phyloP scores from a whole-genome alignment of 2,329 filamentous ascomycete genomes.

The Curvularia hawaiiensis region DNA sequence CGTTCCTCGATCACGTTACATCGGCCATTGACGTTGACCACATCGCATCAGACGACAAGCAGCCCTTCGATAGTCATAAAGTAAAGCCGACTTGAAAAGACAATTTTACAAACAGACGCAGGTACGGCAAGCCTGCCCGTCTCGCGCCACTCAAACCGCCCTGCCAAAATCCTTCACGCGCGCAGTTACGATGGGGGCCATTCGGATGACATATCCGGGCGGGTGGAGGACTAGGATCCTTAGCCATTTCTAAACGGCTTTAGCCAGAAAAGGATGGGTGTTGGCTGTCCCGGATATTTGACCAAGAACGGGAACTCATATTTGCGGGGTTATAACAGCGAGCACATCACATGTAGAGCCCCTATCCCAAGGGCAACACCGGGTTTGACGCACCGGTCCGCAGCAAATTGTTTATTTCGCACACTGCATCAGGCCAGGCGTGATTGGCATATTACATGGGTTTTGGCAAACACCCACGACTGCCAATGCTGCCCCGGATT shows the following conservation, averaged over 20 bases:
- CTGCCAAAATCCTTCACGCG: constrained; percentile 1
- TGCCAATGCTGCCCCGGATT: constrained; percentile 31
- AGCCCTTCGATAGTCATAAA: not conserved
- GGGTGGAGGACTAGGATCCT: constrained; percentile 21
- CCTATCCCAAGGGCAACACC: constrained; percentile 4
- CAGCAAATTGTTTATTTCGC: not conserved
- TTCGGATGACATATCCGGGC: constrained; percentile 20
- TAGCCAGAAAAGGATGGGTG: constrained; percentile 6
- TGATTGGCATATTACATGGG: constrained; percentile 7
- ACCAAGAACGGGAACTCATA: constrained; percentile 27
- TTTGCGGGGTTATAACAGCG: constrained; percentile 22
- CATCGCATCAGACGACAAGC: not conserved
- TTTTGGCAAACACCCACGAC: constrained; percentile 11
- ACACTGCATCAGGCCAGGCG: not conserved
- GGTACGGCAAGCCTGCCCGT: constrained; percentile 7
- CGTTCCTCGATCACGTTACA: constrained; percentile 1
- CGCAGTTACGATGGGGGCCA: constrained; percentile 17
- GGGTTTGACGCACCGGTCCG: not conserved
- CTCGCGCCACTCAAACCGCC: constrained; percentile 5
- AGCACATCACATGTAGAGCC: constrained; percentile 6
- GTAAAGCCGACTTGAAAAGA: not conserved
- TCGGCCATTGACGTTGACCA: not conserved
- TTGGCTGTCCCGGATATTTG: constrained; percentile 24
- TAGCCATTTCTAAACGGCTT: constrained; percentile 16
- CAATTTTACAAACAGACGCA: constrained; percentile 8